Base-by-base conservation (phyloP, 495 filamentous ascomycete genomes). In the Penicillium goetzii region DNA sequence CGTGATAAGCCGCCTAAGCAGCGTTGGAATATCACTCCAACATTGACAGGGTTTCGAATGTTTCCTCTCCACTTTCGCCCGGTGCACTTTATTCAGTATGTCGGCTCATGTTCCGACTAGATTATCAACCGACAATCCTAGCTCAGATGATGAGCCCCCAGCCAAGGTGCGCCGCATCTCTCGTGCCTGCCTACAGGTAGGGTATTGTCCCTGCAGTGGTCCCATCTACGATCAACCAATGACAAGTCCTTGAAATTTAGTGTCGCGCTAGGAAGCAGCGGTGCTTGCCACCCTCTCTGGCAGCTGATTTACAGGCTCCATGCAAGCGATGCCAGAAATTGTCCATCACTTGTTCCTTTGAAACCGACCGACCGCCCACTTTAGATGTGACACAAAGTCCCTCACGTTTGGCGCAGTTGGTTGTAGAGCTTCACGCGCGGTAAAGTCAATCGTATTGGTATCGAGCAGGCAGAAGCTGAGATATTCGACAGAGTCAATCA, bases 261-360 rank as follows among this genome's bases (percentile, higher is more conserved):
- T 68, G 66, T 56, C 66, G 66, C 10, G 66, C 66, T 30, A 61
- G 66, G 23, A 68, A 68, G 25, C 66, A 68, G 47, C 45, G 56
- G 12, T 68, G 66, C 34, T 50, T 32, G 21, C 58, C 62, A 30
- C 62, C 62, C 0, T 56, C 62, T 10, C 3, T 45, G 23, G 14
- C 58, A 26, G 23, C 38, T 21, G 41, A 38, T 40, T 34, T 60
- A 9, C 65, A 64, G 25, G 53, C 54, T 12, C 58, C 66, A 41
- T 68, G 66, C 32, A 55, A 61, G 51, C 54, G 66, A 56, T 68
- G 66, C 47, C 34, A 49, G 15, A 64, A 53, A 23, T 23, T 64
- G 21, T 33, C 4, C 10, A 56, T 68, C 25, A 61, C 43, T 36
- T 68, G 66, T 50, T 68, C 66, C 2, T 68, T 68, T 59, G 57